Base-by-base conservation (phyloP, 371 early-diverging fungal species). In the Circinella minor region DNA sequence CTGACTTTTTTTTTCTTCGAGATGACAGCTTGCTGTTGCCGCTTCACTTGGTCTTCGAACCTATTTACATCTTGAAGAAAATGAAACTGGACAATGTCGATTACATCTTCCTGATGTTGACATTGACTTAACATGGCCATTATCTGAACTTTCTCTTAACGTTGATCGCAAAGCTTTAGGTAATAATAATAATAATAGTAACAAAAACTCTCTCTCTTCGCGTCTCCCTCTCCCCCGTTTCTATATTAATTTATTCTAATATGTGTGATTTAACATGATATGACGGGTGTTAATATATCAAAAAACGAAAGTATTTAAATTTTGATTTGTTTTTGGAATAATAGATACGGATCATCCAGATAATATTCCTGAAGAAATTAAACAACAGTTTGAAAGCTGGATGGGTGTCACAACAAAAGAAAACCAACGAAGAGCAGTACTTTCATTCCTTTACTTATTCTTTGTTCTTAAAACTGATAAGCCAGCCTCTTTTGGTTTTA, bases 41-140 rank as follows among this genome's bases (percentile, higher is more conserved):
- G 90, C 91, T 34, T 91, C 91, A 36, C 73, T 92, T 13, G 88
- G 88, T n/a, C 83, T 93, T 66, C 88, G 90, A 17, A 85, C 90
- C 0, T 91, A 90, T 61, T 75, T 86, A 4, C 80, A 86, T 37
- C 73, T 90, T 20, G 82, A 86, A 34, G 76, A 79, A 9, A 80
- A 82, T 65, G 65, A 75, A 17, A 88, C 84, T 49, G 71, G 66
- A 34, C 51, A 51, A 4, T 73, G 87, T 57, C 68, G 73, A 8
- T 63, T 90, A 18, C 68, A 79, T 36, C 71, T 90, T 54, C 88
- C 90, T 18, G 89, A 92, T 70, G 79, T 89, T 3, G 73, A 76
- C 15, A 63, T 82, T 10, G 74, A 79, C n/a, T 71, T 74, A 39
- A 68, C 75, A 18, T 85, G 87, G 85, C 61, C 62, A 0, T 51